Evolutionary conservation across 139 green algal species (phyloP), one percentile per base, ranked within the genome.

Genomic region (Prasinococcaceae sp.): DNA sequence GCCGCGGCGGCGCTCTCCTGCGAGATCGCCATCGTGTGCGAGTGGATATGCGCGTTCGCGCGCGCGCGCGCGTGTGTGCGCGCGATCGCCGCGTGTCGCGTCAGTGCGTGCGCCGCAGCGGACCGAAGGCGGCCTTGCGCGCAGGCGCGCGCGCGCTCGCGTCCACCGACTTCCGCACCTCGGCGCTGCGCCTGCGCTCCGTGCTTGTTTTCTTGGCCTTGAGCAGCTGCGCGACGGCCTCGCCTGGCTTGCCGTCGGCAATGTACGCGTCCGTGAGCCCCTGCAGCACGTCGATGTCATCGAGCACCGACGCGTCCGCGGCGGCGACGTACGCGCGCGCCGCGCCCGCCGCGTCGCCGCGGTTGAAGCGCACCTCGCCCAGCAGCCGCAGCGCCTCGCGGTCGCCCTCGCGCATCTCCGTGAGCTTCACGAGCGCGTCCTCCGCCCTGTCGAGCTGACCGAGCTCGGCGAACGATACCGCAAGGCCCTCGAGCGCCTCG

Each of bases 391-490:
- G 23, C 8, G 47, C 54, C 37, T 62, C 54, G 23, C 30, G 30
- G n/a, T 55, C 30, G 12, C 44, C 30, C 20, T 17, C 17, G 32
- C 12, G 26, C 1, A 28, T 1, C 45, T 37, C 14, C n/a, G 19
- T 42, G 25, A 62, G 54, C 9, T 30, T n/a, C 9, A 27, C 24
- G 32, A 62, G 54, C 10, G 9, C n/a, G n/a, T 42, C 16, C 14
- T 41, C 54, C 8, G 54, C 41, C 19, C 53, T 42, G 1, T 25
- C 43, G n/a, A 40, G 43, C n/a, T 62, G 16, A 8, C 54, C 54
- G n/a, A 62, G 47, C 8, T 62, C 54, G 2, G 54, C 54, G 35
- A 30, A 47, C 23, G 20, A 42, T n/a, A 62, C 54, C 25, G 54
- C 54, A 43, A 35, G 30, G 2, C 36, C 54, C 54, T 62, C 22